phyloP scores from a whole-genome alignment of 2,329 filamentous ascomycete genomes.

The Waltergamsia citrina region DNA sequence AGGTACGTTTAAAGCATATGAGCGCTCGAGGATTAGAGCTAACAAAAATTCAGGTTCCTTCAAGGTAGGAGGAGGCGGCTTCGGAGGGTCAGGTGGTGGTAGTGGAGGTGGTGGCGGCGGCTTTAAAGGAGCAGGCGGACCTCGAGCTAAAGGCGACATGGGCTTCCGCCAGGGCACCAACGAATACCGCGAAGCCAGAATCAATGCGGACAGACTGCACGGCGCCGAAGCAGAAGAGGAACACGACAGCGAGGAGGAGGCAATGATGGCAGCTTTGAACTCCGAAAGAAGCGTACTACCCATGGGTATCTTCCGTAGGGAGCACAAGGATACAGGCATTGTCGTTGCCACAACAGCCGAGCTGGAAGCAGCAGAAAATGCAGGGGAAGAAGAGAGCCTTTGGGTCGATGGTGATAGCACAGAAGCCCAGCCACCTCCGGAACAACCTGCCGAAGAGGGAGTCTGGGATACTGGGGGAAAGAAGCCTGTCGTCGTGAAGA shows the following conservation, averaged over 20 bases:
- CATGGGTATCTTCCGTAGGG: constrained; percentile 45
- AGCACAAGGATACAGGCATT: constrained; percentile 43
- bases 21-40: too few species aligned
- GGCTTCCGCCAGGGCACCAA: constrained; percentile 25
- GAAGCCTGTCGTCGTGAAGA: constrained; percentile 10
- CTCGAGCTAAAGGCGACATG: constrained; percentile 21
- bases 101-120: constrained; percentile 12
- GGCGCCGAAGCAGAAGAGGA: constrained; percentile 31
- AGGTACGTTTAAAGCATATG: too few species aligned
- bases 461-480: constrained; percentile 26
- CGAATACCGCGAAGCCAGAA: constrained; percentile 31
- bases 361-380: constrained; percentile 43
- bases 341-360: constrained; percentile 48
- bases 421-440: constrained; percentile 11
- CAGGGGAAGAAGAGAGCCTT: constrained; percentile 25
- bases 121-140: constrained; percentile 13
- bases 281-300: constrained; percentile 28
- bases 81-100: constrained; percentile 9
- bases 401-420: constrained; percentile 24
- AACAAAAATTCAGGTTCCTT: background rate
- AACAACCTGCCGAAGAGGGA: constrained; percentile 24
- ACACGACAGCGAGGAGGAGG: constrained; percentile 33
- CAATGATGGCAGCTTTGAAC: constrained; percentile 24
- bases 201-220: constrained; percentile 48
- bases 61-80: constrained; percentile 14